Evolutionary conservation across 1,139 yeast genomes (phyloP).

Genomic region (Meyerozyma elateridarum): DNA sequence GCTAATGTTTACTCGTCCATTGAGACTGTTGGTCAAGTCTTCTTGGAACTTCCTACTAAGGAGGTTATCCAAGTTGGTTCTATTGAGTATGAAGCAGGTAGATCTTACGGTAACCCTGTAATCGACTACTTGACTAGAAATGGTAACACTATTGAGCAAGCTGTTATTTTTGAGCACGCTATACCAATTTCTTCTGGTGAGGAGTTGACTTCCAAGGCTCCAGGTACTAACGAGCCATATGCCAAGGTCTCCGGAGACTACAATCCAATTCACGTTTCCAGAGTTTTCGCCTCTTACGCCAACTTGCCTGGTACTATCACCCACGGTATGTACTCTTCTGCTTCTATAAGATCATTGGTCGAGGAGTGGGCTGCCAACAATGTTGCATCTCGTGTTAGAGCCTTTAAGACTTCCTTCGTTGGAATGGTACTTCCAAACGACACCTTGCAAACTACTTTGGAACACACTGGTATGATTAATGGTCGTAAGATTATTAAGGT

Average conservation of each 20-base stretch:
- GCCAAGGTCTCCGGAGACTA: slow-evolving; percentile 97
- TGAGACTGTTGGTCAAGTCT: slow-evolving; percentile 78
- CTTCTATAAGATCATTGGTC: slow-evolving; percentile 88
- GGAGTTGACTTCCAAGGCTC: slow-evolving; percentile 68
- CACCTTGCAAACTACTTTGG: slow-evolving; percentile 78
- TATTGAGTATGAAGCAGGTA: slow-evolving; percentile 86
- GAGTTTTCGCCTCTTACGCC: slow-evolving; percentile 91
- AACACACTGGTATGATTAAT: slow-evolving; percentile 97
- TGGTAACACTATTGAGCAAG: slow-evolving; percentile 93
- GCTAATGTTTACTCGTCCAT: slow-evolving; percentile 75
- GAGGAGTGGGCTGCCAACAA: slow-evolving; percentile 99
- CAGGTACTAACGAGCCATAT: slow-evolving; percentile 88
- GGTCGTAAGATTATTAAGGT: slow-evolving; percentile 97
- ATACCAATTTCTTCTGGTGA: slow-evolving; percentile 85
- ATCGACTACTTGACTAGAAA: slow-evolving; percentile 87
- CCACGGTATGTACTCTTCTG: slow-evolving; percentile 98
- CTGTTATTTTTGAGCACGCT: slow-evolving; percentile 81
- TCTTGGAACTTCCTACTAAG: slow-evolving; percentile 86
- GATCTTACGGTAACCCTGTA: slow-evolving; percentile 95
- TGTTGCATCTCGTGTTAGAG: slow-evolving; percentile 92
- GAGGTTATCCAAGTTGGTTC: slow-evolving; percentile 86
- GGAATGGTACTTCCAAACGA: slow-evolving; percentile 99
- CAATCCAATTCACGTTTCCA: slow-evolving; percentile 96
- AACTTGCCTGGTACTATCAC: slow-evolving; percentile 95
- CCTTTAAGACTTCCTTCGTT: slow-evolving; percentile 83